Conservation (phyloP, 495 filamentous ascomycete genomes). For the Xylaria cubensis region DNA sequence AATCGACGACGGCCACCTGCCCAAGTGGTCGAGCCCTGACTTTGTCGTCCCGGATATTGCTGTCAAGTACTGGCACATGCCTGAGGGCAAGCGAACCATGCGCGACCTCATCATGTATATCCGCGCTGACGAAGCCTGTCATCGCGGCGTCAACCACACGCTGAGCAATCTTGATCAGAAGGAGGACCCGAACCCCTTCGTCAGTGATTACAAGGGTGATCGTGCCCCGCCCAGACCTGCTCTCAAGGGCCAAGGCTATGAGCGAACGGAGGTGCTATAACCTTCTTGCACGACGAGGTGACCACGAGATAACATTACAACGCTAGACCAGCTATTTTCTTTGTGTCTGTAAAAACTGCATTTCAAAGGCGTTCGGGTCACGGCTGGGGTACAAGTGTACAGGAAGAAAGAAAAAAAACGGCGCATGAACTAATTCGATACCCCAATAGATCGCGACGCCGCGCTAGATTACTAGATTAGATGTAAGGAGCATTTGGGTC, state of each 20-base stretch:
- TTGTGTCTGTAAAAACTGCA: conserved; percentile 15
- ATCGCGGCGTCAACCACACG: conserved; percentile 97
- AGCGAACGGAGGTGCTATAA: conserved; percentile 81
- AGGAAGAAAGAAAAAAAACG: not conserved
- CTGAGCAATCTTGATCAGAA: conserved; percentile 82
- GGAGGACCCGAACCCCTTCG: conserved; percentile 89
- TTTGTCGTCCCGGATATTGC: conserved; percentile 88
- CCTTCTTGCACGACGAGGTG: not conserved
- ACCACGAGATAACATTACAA: not conserved
- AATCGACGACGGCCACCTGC: conserved; percentile 81
- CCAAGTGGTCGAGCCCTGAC: conserved; percentile 72
- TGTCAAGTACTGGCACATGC: conserved; percentile 90
- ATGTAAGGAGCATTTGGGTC: conserved; percentile 18
- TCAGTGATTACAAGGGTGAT: conserved; percentile 71
- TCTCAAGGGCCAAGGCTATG: conserved; percentile 76
- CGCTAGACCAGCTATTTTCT: not conserved
- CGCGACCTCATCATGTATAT: conserved; percentile 86
- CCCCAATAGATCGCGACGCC: conserved; percentile 20
- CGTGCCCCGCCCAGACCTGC: conserved; percentile 66
- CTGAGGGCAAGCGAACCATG: conserved; percentile 82
- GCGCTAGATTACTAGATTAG: conserved; percentile 19
- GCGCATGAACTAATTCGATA: conserved; percentile 19
- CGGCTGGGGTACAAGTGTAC: not conserved
- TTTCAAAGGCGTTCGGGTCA: conserved; percentile 2
- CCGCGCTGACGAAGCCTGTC: conserved; percentile 94